These are phyloP conservation scores for Porodaedalea pini DNA, from an alignment of 1,284 basidiomycete species.

Conservation along the genomic window DNA sequence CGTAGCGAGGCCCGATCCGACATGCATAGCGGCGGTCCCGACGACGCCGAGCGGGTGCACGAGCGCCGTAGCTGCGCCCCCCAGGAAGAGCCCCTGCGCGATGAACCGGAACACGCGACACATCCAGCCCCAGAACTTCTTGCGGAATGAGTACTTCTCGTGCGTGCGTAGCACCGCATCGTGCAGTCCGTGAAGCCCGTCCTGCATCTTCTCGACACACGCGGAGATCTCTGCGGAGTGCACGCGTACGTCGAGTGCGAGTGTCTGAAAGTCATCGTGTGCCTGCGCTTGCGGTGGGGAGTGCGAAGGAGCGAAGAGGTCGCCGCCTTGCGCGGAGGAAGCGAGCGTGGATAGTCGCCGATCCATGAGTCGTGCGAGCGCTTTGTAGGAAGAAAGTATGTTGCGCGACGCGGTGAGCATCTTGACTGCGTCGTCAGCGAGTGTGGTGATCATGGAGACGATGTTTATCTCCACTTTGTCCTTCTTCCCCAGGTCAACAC, in stretches of 20 bases:
- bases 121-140: constrained; percentile 12
- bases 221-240: constrained; percentile 11
- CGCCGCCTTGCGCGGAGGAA: neutral
- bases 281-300: neutral
- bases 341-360: constrained; percentile 2
- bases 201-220: constrained; percentile 3
- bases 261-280: constrained; percentile 8
- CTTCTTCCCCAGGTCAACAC: constrained; percentile 8
- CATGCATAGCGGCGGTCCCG: neutral
- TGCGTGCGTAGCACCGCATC: constrained; percentile 2
- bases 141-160: constrained; percentile 8
- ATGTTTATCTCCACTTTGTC: constrained; percentile 9
- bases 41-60: constrained; percentile 5
- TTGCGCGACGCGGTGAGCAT: constrained; percentile 1
- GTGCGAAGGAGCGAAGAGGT: neutral
- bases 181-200: neutral
- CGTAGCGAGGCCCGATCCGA: neutral
- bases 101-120: constrained; percentile 1
- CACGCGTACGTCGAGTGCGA: constrained; percentile 2
- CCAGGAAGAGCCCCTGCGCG: neutral
- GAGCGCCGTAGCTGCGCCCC: neutral
- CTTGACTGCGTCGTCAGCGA: constrained; percentile 1
- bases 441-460: neutral
- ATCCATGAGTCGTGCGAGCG: constrained; percentile 9
- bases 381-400: constrained; percentile 8